Percentiles rank a stretch among this genome's conserved stretches.
Evolutionary conservation across 2,329 filamentous ascomycete genomes (phyloP).

Genomic region (Periglandula ipomoeae): DNA sequence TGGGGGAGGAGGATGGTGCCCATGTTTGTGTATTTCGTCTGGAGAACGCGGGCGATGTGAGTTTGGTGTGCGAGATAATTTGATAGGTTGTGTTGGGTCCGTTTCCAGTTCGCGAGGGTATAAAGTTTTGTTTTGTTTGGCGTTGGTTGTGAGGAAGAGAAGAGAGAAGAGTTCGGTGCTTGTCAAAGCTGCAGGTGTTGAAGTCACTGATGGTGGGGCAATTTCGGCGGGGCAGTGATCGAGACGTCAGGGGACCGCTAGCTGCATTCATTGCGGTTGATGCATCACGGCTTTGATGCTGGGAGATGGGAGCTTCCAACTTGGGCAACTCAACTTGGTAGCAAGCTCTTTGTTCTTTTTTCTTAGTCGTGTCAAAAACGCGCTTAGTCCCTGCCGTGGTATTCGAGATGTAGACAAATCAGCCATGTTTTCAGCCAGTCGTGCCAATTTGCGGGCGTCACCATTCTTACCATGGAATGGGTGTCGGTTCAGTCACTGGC

Average conservation of each 20-base stretch:
- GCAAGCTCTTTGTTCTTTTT: too few species aligned
- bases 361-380: background rate
- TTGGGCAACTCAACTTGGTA: too few species aligned
- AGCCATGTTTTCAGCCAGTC: background rate
- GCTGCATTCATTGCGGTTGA: too few species aligned
- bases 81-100: background rate
- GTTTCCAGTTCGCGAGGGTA: background rate
- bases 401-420: background rate
- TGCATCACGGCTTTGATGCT: too few species aligned
- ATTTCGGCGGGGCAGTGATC: background rate
- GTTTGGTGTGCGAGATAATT: background rate
- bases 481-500: background rate
- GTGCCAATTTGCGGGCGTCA: background rate
- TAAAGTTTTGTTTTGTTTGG: too few species aligned
- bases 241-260: background rate
- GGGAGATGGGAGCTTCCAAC: too few species aligned
- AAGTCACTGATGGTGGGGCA: background rate
- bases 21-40: slow-evolving; percentile 25
- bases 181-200: too few species aligned
- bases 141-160: background rate
- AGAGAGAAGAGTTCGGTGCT: too few species aligned
- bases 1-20: slow-evolving; percentile 90
- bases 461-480: background rate
- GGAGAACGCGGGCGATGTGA: too few species aligned
- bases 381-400: background rate